Base-by-base conservation (phyloP, 1,139 yeast genomes). In the Suhomyces wounanorum region DNA sequence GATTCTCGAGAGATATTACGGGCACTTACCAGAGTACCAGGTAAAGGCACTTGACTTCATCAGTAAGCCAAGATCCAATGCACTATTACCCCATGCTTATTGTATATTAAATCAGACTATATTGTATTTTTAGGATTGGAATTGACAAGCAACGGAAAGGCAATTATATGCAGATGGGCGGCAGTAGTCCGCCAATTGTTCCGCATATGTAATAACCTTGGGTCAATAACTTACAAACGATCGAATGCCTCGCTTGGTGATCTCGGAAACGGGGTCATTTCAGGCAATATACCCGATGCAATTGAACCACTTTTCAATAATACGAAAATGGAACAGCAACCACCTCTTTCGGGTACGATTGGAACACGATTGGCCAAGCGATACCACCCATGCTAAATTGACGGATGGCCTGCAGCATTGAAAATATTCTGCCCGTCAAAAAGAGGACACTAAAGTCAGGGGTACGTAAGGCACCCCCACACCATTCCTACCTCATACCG, bases 1-100 rank as follows among this genome's bases (percentile, higher is more conserved):
- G 49, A 43, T 39, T 49, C 53, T 16, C 51, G 49, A 8, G 55
- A 51, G 7, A 37, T 59, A 31, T 50, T 59, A 35, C 48, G 62
- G 17, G 48, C 53, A 9, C 50, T 59, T 28, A 43, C 57, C 13
- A 52, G 59, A 25, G 48, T 56, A 18, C 49, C 36, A 35, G 43
- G 41, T 14, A 33, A 33, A 16, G 37, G 37, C 37, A 14, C 37
- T 33, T 33, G 18, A 33, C 18, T 40, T 37, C 18, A 47, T 14
- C 45, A 25, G 5, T 45, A 23, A 33, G 37, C 37, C 37, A 14
- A 33, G 37, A 16, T 33, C 37, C 14, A 8, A 14, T 16, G 37
- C 31, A n/a, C 17, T 14, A 5, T 38, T 35, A 18, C 40, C 16
- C 39, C 44, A 25, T 40, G n/a, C 30, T 25, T 25, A 18, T 30